Evolutionary conservation across 2,329 filamentous ascomycete genomes (phyloP).

Genomic region (Cercospora citrullina): DNA sequence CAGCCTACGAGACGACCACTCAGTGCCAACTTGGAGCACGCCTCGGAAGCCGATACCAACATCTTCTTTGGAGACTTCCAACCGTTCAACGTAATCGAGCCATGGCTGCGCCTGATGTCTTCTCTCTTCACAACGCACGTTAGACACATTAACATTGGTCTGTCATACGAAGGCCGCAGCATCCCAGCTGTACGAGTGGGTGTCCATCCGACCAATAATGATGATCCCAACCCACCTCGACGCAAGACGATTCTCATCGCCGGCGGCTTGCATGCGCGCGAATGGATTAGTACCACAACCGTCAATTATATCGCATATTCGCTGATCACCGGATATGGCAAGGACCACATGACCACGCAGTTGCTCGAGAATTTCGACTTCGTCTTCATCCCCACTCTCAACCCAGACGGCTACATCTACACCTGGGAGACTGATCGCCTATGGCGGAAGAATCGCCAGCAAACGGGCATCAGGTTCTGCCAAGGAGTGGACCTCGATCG

Average conservation of each 20-base stretch:
- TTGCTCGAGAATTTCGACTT: constrained; percentile 84
- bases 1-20: constrained; percentile 24
- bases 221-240: constrained; percentile 47
- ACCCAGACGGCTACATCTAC: constrained; percentile 93
- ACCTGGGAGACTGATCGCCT: constrained; percentile 88
- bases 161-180: constrained; percentile 82
- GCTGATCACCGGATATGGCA: constrained; percentile 79
- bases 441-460: constrained; percentile 92
- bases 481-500: constrained; percentile 87
- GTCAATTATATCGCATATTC: constrained; percentile 90
- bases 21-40: constrained; percentile 30
- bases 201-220: constrained; percentile 53
- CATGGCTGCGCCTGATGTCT: constrained; percentile 87
- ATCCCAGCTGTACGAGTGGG: constrained; percentile 82
- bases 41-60: constrained; percentile 47
- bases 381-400: constrained; percentile 82
- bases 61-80: constrained; percentile 94
- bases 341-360: constrained; percentile 67
- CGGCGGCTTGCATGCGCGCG: constrained; percentile 86
- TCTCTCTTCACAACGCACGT: constrained; percentile 88
- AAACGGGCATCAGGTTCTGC: constrained; percentile 79
- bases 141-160: constrained; percentile 71
- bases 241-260: constrained; percentile 79
- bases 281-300: constrained; percentile 94
- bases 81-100: constrained; percentile 76